Evolutionary conservation across 192 early-diverging fungal genomes (phyloP).

Genomic region (Gryganskiella cystojenkinii): DNA sequence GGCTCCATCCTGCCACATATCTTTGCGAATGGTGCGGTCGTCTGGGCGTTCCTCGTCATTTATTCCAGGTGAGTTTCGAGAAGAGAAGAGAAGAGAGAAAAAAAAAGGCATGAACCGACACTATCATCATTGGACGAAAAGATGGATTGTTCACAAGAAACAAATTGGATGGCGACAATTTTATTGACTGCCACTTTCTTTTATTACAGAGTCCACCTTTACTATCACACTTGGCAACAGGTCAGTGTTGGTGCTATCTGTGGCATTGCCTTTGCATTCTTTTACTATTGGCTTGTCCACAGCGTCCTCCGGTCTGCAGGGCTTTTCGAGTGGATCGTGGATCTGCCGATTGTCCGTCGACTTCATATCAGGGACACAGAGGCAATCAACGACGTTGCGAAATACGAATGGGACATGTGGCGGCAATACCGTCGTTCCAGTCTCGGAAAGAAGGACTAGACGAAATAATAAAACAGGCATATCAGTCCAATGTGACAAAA

Average conservation of each 20-base stretch:
- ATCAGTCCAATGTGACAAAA: not conserved
- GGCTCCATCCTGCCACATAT: constrained; percentile 13
- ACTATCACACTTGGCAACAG: constrained; percentile 80
- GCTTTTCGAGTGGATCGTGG: constrained; percentile 54
- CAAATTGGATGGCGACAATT: too few species aligned
- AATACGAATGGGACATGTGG: constrained; percentile 67
- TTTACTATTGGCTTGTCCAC: constrained; percentile 64
- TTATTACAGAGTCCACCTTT: constrained; percentile 68
- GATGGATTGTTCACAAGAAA: too few species aligned
- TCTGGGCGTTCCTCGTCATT: constrained; percentile 52
- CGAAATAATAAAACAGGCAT: not conserved
- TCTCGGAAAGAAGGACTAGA: not conserved
- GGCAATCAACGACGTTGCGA: constrained; percentile 54
- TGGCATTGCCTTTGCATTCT: constrained; percentile 65
- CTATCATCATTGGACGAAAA: too few species aligned
- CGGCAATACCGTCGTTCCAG: constrained; percentile 5
- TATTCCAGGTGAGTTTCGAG: constrained; percentile 53
- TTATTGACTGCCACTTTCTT: not conserved
- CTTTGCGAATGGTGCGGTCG: constrained; percentile 7
- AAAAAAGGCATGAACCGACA: not conserved
- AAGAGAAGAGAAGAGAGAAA: not conserved
- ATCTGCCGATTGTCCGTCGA: constrained; percentile 41
- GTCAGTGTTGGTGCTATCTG: constrained; percentile 71
- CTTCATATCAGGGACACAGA: constrained; percentile 63
- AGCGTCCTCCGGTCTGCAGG: constrained; percentile 52